Evolutionary conservation across 2,329 filamentous ascomycete genomes (phyloP).

Genomic region (Sporothrix dimorphospora): DNA sequence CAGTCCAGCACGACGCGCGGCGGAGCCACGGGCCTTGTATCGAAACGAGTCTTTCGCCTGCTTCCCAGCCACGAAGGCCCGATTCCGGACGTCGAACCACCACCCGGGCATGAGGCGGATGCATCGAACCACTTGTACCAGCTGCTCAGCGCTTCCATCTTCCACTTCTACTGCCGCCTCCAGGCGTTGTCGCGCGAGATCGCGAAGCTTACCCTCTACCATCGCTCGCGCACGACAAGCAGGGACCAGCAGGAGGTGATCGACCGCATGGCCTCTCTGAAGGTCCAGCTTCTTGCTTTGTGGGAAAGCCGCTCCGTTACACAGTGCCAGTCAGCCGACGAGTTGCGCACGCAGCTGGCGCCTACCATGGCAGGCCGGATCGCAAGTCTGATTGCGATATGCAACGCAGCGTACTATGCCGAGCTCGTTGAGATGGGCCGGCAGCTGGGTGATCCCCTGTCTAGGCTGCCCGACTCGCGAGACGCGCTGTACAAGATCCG

Average conservation of each 20-base stretch:
- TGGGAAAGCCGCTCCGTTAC: conserved; percentile 10
- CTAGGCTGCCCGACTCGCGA: conserved; percentile 13
- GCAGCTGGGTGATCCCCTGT: conserved; percentile 17
- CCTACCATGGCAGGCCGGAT: not conserved
- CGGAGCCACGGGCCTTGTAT: not conserved
- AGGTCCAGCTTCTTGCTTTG: not conserved
- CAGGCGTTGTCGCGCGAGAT: conserved; percentile 15
- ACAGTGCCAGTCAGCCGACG: not conserved
- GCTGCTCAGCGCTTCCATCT: conserved; percentile 17
- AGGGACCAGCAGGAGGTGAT: conserved; percentile 15
- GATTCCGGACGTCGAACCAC: not conserved
- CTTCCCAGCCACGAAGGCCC: not conserved
- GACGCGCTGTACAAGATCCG: not conserved
- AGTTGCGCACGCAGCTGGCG: not conserved
- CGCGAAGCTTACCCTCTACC: conserved; percentile 19
- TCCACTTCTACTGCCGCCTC: conserved; percentile 19
- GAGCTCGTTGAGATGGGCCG: conserved; percentile 20
- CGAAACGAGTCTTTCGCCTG: not conserved
- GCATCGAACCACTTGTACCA: not conserved
- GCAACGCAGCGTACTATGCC: conserved; percentile 18
- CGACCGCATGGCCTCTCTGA: conserved; percentile 16
- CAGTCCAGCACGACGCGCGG: conserved; percentile 5
- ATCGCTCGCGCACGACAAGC: conserved; percentile 19
- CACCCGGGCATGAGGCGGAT: not conserved
- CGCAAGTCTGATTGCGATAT: conserved; percentile 1